Percentiles rank a stretch among this genome's conserved stretches.
Conservation (phyloP, 2,329 filamentous ascomycete species). For the Venturia asperata region DNA sequence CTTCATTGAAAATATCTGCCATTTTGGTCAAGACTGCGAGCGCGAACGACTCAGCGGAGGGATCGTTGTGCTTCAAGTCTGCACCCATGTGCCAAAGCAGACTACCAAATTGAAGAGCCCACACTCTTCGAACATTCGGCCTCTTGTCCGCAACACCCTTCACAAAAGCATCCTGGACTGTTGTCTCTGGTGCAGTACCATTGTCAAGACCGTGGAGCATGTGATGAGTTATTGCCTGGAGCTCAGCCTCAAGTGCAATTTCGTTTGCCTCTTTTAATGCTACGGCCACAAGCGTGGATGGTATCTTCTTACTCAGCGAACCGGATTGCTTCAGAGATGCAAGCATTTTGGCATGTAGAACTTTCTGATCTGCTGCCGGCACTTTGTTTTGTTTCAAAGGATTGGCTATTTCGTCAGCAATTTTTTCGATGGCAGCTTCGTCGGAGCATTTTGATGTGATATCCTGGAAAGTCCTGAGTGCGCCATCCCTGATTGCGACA, state of each 20-base stretch:
- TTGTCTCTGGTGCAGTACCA: conserved; percentile 55
- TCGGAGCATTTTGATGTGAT: conserved; percentile 58
- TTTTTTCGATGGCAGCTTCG: conserved; percentile 53
- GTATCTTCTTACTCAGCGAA: conserved; percentile 58
- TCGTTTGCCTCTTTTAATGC: conserved; percentile 87
- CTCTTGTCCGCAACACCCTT: conserved; percentile 88
- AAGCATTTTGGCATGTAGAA: conserved; percentile 76
- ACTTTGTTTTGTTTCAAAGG: conserved; percentile 81
- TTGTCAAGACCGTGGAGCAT: conserved; percentile 56
- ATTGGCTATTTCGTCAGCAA: conserved; percentile 68
- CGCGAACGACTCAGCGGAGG: conserved; percentile 37
- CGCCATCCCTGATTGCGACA: conserved; percentile 64
- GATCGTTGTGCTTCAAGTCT: conserved; percentile 42
- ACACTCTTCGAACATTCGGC: conserved; percentile 65
- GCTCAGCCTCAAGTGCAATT: conserved; percentile 67
- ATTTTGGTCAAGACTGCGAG: conserved; percentile 49
- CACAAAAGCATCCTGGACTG: conserved; percentile 60
- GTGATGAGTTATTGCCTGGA: conserved; percentile 62
- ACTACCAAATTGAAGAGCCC: conserved; percentile 69
- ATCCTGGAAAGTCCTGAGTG: conserved; percentile 64
- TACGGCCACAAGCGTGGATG: conserved; percentile 58
- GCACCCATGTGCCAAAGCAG: conserved; percentile 53
- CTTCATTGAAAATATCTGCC: conserved; percentile 68
- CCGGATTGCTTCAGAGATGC: conserved; percentile 54
- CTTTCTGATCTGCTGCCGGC: conserved; percentile 74